phyloP scores from a whole-genome alignment of 1,139 yeast species.

The Lodderomyces orthopsilosis region DNA sequence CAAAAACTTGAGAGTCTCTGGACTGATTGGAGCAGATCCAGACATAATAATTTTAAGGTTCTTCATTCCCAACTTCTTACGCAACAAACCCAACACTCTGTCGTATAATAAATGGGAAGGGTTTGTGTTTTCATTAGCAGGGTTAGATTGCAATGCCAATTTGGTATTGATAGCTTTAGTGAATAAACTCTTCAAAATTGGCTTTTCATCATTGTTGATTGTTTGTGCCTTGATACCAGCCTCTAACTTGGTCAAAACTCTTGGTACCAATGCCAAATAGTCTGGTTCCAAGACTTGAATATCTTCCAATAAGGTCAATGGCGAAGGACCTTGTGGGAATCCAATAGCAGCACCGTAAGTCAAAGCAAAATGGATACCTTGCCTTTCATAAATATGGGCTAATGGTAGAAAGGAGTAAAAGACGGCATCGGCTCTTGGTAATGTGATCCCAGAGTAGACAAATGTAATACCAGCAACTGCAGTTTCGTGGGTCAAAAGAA shows the following conservation, averaged over 20 bases:
- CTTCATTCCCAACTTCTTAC: conserved; percentile 37
- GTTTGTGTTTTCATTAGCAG: conserved; percentile 10
- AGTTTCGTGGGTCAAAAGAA: conserved; percentile 54
- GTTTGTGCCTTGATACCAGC: conserved; percentile 47
- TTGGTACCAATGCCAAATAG: conserved; percentile 36
- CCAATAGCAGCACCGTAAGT: conserved; percentile 34
- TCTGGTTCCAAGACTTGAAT: conserved; percentile 34
- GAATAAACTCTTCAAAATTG: conserved; percentile 24
- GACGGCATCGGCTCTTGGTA: conserved; percentile 8
- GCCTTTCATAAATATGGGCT: conserved; percentile 67
- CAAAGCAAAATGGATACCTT: conserved; percentile 22
- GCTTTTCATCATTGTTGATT: conserved; percentile 41
- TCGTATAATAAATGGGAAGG: conserved; percentile 31
- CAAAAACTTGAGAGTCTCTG: conserved; percentile 39
- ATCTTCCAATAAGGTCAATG: conserved; percentile 39
- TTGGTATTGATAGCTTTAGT: conserved; percentile 31
- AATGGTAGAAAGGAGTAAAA: conserved; percentile 23
- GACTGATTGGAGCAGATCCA: conserved; percentile 47
- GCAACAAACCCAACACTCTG: conserved; percentile 23
- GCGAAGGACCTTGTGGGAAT: conserved; percentile 41
- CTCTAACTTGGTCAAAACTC: conserved; percentile 39
- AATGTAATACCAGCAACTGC: conserved; percentile 50
- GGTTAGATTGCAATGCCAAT: conserved; percentile 25
- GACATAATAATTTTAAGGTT: conserved; percentile 26
- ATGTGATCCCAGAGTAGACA: conserved; percentile 17